Percentiles rank a stretch among this genome's conserved stretches.
phyloP scores from a whole-genome alignment of 2,329 filamentous ascomycete genomes.

The Arthrobotrys conoides region DNA sequence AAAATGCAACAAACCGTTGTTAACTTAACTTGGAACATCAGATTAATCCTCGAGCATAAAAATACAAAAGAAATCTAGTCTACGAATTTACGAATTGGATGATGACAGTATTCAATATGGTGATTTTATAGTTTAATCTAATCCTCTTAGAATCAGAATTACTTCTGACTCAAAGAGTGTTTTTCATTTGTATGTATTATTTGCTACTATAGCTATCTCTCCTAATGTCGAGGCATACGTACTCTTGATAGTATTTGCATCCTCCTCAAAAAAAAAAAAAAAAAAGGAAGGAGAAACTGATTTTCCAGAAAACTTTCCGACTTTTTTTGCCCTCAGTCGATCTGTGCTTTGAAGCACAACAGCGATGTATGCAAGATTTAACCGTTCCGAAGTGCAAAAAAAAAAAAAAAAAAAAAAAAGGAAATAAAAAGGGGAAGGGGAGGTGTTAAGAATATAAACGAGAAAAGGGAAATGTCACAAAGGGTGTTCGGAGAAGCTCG shows the following conservation, averaged over 20 bases:
- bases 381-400: slow-evolving; percentile 12
- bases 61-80: no score
- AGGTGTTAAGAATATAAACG: no score
- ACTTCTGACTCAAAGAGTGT: neutral
- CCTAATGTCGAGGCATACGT: neutral
- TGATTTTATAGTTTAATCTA: neutral
- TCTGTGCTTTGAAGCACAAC: slow-evolving; percentile 19
- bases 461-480: slow-evolving; percentile 14
- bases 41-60: no score
- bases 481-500: slow-evolving; percentile 26
- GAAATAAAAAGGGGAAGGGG: slow-evolving; percentile 8
- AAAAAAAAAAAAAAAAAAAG: slow-evolving; percentile 18
- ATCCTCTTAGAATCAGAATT: neutral
- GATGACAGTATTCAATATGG: neutral
- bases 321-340: slow-evolving; percentile 21
- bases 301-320: neutral
- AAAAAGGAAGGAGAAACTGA: neutral
- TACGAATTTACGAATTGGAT: no score
- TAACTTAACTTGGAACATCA: no score
- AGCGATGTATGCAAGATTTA: slow-evolving; percentile 22
- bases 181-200: slow-evolving; percentile 15
- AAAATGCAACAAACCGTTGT: no score
- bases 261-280: neutral
- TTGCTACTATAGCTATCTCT: slow-evolving; percentile 4
- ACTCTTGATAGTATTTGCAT: neutral